phyloP scores from a whole-genome alignment of 805 yeast genomes.

The Lipomyces sp. region DNA sequence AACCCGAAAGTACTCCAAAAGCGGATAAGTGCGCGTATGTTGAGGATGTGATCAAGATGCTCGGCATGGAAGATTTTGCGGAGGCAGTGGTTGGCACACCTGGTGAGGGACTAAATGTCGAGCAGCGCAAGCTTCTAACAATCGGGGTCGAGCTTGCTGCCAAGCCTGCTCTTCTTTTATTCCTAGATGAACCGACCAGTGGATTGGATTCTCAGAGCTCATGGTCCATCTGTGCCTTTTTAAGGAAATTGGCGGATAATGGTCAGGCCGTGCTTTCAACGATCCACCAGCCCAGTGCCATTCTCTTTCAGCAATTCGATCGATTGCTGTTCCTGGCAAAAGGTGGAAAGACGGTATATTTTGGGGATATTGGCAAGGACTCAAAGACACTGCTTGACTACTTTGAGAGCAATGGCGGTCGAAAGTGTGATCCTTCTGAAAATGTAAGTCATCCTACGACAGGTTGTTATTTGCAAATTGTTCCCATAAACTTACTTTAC shows the following conservation, averaged over 20 bases:
- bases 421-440: conserved; percentile 66
- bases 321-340: conserved; percentile 66
- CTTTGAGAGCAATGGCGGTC: conserved; percentile 71
- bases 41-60: conserved; percentile 64
- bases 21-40: conserved; percentile 69
- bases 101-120: conserved; percentile 72
- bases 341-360: conserved; percentile 81
- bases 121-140: conserved; percentile 67
- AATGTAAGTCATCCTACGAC: conserved; percentile 44
- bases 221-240: conserved; percentile 70
- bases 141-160: conserved; percentile 76
- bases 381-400: conserved; percentile 62
- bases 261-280: conserved; percentile 78
- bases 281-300: conserved; percentile 77
- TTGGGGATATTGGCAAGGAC: conserved; percentile 75
- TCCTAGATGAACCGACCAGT: conserved; percentile 72
- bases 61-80: conserved; percentile 71
- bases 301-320: conserved; percentile 68
- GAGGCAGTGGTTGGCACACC: conserved; percentile 80
- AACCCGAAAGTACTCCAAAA: conserved; percentile 59
- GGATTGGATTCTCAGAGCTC: conserved; percentile 66
- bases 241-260: conserved; percentile 67
- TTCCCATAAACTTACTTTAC: no score
- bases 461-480: no score
- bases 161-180: conserved; percentile 63